Evolutionary conservation across 139 green algal species (phyloP), one percentile per base, ranked within the genome.

Genomic region (Chlamydomonas sp.): DNA sequence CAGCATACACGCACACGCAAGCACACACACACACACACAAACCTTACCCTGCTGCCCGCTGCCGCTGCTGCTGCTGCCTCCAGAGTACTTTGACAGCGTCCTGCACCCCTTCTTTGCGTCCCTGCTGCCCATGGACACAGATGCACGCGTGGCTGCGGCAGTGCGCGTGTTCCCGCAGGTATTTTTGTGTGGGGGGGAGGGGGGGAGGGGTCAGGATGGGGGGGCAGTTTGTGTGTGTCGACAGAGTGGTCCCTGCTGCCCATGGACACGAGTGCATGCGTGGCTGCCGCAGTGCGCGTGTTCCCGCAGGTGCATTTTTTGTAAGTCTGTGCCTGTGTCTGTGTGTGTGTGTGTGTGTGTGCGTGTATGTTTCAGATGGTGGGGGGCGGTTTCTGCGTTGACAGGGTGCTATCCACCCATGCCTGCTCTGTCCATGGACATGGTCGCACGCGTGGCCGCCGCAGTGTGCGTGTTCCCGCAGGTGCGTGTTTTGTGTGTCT

Each of bases 81-180:
- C 69, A 20, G 35, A 49, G 10, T 76, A 74, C 63, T 85, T 88
- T 37, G 74, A 50, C 33, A 22, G 70, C 26, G 65, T 79, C 57
- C 75, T 93, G 67, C 85, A 91, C 73, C 79, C 85, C 8, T 88
- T 93, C 74, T 88, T 87, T 47, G 66, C 70, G 1, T 74, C 63
- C 20, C 70, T 92, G 70, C 79, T 93, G 69, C 63, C 69, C 0
- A 33, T 90, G 38, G 86, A 91, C 66, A 64, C 83, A 10, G 87
- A 96, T 58, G 78, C 74, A 3, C 75, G 90, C 1, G 71, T 86
- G 49, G 78, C 69, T 3, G 75, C 81, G n/a, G 48, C 13, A 20
- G 30, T 26, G n/a, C 13, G 48, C 48, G 28, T n/a, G 5, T 64
- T 35, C 47, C 47, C 66, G 28, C 29, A 30, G 13, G 38, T 62